Base-by-base conservation (phyloP, 202 grass and related monocot genomes). In the Dendrocalamus latiflorus region DNA sequence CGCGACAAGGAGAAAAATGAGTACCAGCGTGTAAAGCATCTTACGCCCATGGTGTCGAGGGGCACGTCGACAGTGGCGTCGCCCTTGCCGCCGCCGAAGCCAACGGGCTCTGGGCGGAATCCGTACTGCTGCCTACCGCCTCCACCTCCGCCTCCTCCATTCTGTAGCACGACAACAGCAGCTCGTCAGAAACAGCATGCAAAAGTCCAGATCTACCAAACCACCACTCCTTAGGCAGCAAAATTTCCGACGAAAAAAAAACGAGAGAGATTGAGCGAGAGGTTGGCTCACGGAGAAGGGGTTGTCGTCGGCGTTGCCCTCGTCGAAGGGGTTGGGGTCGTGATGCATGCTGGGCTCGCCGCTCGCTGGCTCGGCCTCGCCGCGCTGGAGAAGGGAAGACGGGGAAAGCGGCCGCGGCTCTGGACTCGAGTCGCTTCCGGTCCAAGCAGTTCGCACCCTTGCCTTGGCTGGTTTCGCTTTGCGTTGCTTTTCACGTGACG, bases 241-340 rank as follows among this genome's bases (percentile, higher is more conserved):
- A 73, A 70, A 39, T 9, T 41, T 17, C 24, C 16, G 15, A 22
- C 42, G 13, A 1, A 41, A 63, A 25, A 30, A 64, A 4, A 6
- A 68, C 5, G 6, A 8, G 18, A 16, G 57, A 42, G 7, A 2
- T 15, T 13, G 57, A 37, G 56, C 5, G 28, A 22, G 9, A 58
- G 69, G 25, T 30, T 15, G 73, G 73, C 64, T 83, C 67, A 94
- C 94, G 41, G 94, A 91, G 89, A 86, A 91, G 79, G 91, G 91
- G 84, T 81, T 90, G 56, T 93, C 87, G 15, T 89, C 91, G 51
- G 79, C 79, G 75, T 20, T 49, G 47, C 84, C 91, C 77, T 97
- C 94, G 72, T 97, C 94, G 68, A 97, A 97, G 87, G 94, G 94
- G 79, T 97, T 97, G 56, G 94, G 94, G 70, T 97, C 94, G 87